These are phyloP conservation scores for Phytopythium delawarense DNA, from an alignment of 352 stramenopile species.

Conservation along the genomic window DNA sequence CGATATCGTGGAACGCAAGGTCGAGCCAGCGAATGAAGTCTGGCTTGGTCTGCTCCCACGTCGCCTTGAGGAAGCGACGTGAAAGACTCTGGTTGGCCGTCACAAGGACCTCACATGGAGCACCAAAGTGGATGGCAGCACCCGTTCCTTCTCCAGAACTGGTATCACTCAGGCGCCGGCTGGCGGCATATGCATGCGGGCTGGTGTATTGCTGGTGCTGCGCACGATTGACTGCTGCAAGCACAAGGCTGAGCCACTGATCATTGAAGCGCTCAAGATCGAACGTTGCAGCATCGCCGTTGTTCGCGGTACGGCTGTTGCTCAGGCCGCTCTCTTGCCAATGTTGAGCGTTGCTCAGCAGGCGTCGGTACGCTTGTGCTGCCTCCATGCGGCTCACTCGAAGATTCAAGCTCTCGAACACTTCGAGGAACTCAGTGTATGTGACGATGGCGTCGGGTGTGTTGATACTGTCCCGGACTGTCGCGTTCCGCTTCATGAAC, in stretches of 20 bases:
- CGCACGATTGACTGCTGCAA: slow-evolving; percentile 28
- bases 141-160: neutral
- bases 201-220: slow-evolving; percentile 30
- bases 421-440: slow-evolving; percentile 21
- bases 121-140: slow-evolving; percentile 27
- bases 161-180: neutral
- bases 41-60: slow-evolving; percentile 41
- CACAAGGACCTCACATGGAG: slow-evolving; percentile 24
- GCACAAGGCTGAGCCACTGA: slow-evolving; percentile 26
- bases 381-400: slow-evolving; percentile 26
- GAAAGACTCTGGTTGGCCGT: slow-evolving; percentile 25
- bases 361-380: slow-evolving; percentile 26
- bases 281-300: slow-evolving; percentile 1
- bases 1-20: slow-evolving; percentile 33
- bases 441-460: slow-evolving; percentile 9
- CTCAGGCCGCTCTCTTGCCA: neutral
- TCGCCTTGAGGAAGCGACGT: slow-evolving; percentile 28
- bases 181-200: neutral
- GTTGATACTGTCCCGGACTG: neutral
- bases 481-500: neutral
- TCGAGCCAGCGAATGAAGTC: slow-evolving; percentile 37
- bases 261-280: slow-evolving; percentile 22
- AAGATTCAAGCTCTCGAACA: slow-evolving; percentile 29
- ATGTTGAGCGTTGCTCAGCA: slow-evolving; percentile 12
- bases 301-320: neutral